These are phyloP conservation scores for Penicillium sp. DNA, from an alignment of 2,329 filamentous ascomycete species.

Conservation along the genomic window DNA sequence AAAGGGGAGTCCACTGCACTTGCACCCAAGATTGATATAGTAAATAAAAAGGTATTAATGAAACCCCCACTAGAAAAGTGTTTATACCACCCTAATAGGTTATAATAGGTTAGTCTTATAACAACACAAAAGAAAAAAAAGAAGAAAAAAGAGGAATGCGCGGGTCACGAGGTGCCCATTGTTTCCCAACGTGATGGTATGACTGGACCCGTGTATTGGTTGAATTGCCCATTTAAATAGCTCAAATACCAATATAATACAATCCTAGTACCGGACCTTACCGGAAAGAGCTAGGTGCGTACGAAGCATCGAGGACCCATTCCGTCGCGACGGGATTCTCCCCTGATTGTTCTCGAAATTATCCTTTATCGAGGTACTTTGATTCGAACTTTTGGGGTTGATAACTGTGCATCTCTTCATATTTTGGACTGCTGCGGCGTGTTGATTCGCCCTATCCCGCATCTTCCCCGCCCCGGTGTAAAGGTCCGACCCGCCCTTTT, in stretches of 20 bases:
- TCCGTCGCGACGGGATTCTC: conserved; percentile 23
- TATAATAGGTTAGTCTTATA: neutral
- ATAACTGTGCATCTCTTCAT: neutral
- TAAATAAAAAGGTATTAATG: neutral
- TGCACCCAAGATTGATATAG: too few species aligned
- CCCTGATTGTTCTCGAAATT: conserved; percentile 23
- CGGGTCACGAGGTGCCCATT: neutral
- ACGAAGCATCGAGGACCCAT: conserved; percentile 1
- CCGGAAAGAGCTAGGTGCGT: conserved; percentile 25
- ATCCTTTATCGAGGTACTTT: conserved; percentile 9
- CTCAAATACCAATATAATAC: conserved; percentile 7
- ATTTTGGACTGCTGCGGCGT: conserved; percentile 1
- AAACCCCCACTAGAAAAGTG: neutral
- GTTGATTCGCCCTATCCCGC: conserved; percentile 1
- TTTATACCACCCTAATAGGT: neutral
- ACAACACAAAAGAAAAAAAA: neutral
- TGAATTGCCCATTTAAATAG: conserved; percentile 8
- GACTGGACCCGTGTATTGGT: neutral
- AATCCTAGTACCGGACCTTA: conserved; percentile 17
- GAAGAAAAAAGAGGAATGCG: neutral
- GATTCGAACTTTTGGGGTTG: neutral
- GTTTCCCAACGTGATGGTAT: neutral
- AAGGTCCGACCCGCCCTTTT: conserved; percentile 18
- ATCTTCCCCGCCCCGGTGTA: conserved; percentile 13
- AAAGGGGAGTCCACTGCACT: neutral